Evolutionary conservation across 2,329 filamentous ascomycete genomes (phyloP), one percentile per base, ranked within the genome.

Genomic region (Hortaea werneckii): DNA sequence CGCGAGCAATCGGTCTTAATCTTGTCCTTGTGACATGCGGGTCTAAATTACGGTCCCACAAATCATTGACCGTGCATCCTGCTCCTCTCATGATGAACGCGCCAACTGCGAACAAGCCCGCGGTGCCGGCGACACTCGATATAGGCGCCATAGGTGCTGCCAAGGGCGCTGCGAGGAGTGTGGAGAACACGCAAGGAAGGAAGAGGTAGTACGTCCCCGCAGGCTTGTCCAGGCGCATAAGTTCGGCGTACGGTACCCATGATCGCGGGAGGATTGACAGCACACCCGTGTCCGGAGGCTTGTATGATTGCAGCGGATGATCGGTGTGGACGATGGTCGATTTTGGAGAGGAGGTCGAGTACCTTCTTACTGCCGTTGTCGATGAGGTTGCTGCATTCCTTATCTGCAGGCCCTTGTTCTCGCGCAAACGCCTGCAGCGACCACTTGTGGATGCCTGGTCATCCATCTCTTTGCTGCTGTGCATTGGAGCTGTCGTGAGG

Each of bases 21-120:
- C 82, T 78, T 5, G 86, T 94, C 41, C 88, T 78, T 1, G 76
- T 67, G 10, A 94, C 87, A 51, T 87, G 78, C 5, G 84, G 82
- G 65, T 95, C 88, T 11, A 94, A 80, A 56, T 92, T 85, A 45
- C 86, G 79, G 65, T 94, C 88, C 84, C 87, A 89, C 42, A 94
- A 78, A 62, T 95, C 88, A 62, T 94, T 94, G 67, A 94, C 87
- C 12, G 84, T 84, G 65, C 88, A 94, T 43, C 87, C 87, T 13
- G 87, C 86, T 41, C 88, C 85, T 50, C 88, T 83, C 85, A 94
- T 92, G 54, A 94, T 76, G 39, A 94, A 63, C 3, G 86, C 84
- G 42, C 87, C 87, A 1, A 79, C 73, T 57, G 84, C 77, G 67
- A 94, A 92, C 41, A 92, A 75, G 3, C 62, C 58, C 2, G 77